Conservation (phyloP, 768 basidiomycete species). For the Mycena venus region DNA sequence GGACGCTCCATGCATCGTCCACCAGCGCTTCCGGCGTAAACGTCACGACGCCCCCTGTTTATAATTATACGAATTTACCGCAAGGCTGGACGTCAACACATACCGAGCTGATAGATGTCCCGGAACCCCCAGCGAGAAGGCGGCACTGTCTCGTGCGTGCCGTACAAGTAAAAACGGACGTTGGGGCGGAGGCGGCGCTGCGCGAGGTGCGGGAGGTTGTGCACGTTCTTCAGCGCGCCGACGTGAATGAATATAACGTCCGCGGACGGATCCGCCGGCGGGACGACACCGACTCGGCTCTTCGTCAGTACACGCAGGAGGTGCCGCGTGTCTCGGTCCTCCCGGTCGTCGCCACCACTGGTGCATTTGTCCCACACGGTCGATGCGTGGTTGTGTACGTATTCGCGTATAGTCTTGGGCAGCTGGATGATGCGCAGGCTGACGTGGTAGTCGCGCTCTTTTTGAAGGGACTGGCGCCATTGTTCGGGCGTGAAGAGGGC, state of each 20-base stretch:
- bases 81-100: not conserved
- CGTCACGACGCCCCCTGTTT: constrained; percentile 21
- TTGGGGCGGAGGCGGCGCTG: constrained; percentile 10
- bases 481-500: not conserved
- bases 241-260: constrained; percentile 21
- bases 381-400: not conserved
- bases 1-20: constrained; percentile 17
- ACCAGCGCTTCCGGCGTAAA: constrained; percentile 22
- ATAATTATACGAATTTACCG: not conserved
- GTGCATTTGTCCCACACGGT: not conserved
- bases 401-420: not conserved
- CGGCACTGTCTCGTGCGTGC: not conserved
- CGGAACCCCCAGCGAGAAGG: constrained; percentile 12
- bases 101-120: constrained; percentile 12
- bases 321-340: constrained; percentile 3
- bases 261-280: not conserved
- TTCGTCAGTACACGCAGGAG: not conserved
- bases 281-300: not conserved
- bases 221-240: not conserved
- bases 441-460: not conserved
- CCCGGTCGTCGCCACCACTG: not conserved
- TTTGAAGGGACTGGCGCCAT: constrained; percentile 5
- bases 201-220: constrained; percentile 6
- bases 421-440: constrained; percentile 1
- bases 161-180: constrained; percentile 14